Evolutionary conservation across 352 stramenopile genomes (phyloP).

Genomic region (Pythium chondricola): DNA sequence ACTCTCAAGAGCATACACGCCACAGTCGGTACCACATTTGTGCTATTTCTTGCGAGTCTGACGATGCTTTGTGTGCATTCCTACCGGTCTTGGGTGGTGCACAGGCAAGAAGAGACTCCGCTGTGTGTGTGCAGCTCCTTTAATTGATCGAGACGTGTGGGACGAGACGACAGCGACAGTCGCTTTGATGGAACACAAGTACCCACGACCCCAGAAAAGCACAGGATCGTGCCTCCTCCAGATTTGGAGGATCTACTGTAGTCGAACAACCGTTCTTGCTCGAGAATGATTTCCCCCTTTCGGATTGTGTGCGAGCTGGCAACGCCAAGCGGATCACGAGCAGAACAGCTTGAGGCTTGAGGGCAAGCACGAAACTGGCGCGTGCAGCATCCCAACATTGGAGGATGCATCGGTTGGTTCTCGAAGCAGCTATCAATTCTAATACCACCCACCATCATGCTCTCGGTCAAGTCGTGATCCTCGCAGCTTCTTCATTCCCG

Average conservation of each 20-base stretch:
- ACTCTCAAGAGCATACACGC: too few relatives aligned
- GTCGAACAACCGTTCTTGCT: slow-evolving; percentile 9
- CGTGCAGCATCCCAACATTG: slow-evolving; percentile 2
- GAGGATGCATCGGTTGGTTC: neutral
- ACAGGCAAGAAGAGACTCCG: too few relatives aligned
- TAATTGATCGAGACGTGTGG: too few relatives aligned
- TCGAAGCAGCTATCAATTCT: slow-evolving; percentile 10
- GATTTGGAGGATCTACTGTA: slow-evolving; percentile 23
- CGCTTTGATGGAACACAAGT: too few relatives aligned
- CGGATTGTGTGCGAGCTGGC: slow-evolving; percentile 9
- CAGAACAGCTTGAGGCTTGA: slow-evolving; percentile 1
- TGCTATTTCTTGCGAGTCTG: too few relatives aligned
- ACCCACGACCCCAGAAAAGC: slow-evolving; percentile 6
- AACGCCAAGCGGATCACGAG: neutral
- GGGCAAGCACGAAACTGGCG: slow-evolving; percentile 1
- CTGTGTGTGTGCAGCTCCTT: too few relatives aligned
- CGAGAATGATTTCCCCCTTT: slow-evolving; percentile 25
- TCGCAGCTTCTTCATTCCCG: slow-evolving; percentile 7
- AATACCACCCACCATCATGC: neutral
- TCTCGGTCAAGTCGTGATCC: neutral
- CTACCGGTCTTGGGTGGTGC: too few relatives aligned
- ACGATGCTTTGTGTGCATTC: too few relatives aligned
- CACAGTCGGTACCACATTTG: too few relatives aligned
- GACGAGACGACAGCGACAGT: too few relatives aligned
- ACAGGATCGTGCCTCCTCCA: slow-evolving; percentile 10